Conservation (phyloP, 345 rosid genomes). For the Populus pruinosa region DNA sequence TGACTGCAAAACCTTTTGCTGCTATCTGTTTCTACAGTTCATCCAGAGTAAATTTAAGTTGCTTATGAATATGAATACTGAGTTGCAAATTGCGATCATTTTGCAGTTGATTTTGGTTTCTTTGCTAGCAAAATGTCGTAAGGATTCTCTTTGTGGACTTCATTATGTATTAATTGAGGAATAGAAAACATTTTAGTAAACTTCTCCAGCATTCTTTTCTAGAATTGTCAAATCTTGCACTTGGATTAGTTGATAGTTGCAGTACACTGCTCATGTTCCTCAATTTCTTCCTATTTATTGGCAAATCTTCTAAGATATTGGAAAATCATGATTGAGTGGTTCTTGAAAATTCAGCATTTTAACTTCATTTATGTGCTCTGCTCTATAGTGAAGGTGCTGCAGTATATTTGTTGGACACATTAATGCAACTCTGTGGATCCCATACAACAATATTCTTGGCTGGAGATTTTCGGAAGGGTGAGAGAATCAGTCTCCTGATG, state of each 20-base stretch:
- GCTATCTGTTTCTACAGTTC: not conserved
- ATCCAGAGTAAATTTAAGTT: not conserved
- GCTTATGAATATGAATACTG: not conserved
- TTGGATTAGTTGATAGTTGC: not conserved
- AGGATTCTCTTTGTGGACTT: not conserved
- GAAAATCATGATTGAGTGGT: not conserved
- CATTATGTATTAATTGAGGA: not conserved
- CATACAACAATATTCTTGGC: constrained; percentile 75
- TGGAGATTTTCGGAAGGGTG: constrained; percentile 81
- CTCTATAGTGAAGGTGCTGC: constrained; percentile 77
- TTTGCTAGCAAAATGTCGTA: not conserved
- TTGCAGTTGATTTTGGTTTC: not conserved
- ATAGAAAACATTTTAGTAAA: not conserved
- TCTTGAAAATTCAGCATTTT: not conserved
- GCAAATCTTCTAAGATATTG: not conserved
- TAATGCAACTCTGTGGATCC: constrained; percentile 53
- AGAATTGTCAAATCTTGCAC: not conserved
- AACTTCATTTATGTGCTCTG: not conserved
- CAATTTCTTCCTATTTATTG: not conserved
- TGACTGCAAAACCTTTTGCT: not conserved
- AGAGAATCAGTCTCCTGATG: constrained; percentile 5
- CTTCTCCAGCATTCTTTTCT: not conserved
- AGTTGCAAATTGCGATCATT: not conserved
- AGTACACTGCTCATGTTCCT: not conserved
- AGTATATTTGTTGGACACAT: constrained; percentile 65